These are phyloP conservation scores for Mycena haematopus DNA, from an alignment of 768 basidiomycete species.

Conservation along the genomic window DNA sequence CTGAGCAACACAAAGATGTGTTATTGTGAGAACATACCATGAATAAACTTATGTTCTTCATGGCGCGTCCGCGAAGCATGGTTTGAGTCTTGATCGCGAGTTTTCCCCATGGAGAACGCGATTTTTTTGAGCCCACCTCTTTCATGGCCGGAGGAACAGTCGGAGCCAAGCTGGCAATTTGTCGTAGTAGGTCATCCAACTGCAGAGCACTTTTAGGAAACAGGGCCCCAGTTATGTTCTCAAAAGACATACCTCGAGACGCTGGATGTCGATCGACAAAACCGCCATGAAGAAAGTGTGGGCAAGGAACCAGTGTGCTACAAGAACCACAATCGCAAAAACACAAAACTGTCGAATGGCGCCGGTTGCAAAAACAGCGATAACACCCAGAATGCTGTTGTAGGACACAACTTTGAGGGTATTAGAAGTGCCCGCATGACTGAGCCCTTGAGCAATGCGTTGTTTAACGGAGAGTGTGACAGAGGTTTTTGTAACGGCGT, in stretches of 20 bases:
- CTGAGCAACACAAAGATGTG: slow-evolving; percentile 12
- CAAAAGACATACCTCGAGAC: slow-evolving; percentile 69
- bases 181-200: slow-evolving; percentile 86
- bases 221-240: slow-evolving; percentile 4
- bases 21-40: slow-evolving; percentile 51
- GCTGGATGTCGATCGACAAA: slow-evolving; percentile 93
- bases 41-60: slow-evolving; percentile 81
- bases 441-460: slow-evolving; percentile 90
- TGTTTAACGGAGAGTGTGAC: slow-evolving; percentile 90
- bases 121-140: slow-evolving; percentile 42
- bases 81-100: slow-evolving; percentile 48
- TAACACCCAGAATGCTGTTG: slow-evolving; percentile 77
- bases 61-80: slow-evolving; percentile 68
- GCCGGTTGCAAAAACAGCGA: slow-evolving; percentile 76
- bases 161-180: slow-evolving; percentile 65
- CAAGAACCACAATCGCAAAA: slow-evolving; percentile 92
- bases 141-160: slow-evolving; percentile 40
- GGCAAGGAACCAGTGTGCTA: slow-evolving; percentile 97
- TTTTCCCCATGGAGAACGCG: slow-evolving; percentile 52
- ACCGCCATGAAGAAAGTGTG: slow-evolving; percentile 97
- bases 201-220: slow-evolving; percentile 38
- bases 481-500: slow-evolving; percentile 83
- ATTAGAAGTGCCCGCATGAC: slow-evolving; percentile 88
- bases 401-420: slow-evolving; percentile 91
- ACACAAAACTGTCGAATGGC: slow-evolving; percentile 92